Base-by-base conservation (phyloP, 2,329 filamentous ascomycete species). In the Diaporthe citrichinensis region DNA sequence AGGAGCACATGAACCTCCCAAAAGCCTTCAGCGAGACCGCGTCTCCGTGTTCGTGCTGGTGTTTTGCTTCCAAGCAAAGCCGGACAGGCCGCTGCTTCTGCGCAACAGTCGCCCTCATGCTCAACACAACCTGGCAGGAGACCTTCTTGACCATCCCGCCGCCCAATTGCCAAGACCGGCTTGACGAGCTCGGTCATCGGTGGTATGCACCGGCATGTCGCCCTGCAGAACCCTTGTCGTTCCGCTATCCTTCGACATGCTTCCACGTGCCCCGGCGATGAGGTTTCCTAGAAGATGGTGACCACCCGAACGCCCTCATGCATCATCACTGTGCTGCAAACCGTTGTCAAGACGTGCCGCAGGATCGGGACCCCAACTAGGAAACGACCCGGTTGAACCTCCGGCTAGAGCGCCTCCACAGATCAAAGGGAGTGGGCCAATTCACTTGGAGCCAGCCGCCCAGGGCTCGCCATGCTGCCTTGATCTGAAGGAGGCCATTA, bases 291-390 rank as follows among this genome's bases (percentile, higher is more conserved):
- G 49, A 62, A 65, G 46, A 44, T 34, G 49, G 25, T 46, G 28
- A 65, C 31, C 10, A 3, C 58, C 46, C 34, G 39, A 73, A 55
- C 31, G 65, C 34, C 31, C 20, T 25, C n/a, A 39, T 68, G 39
- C 15, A n/a, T 53, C 57, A 55, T 53, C 34, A 62, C 23, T 28
- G 23, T 65, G 49, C 49, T 65, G 71, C 71, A 73, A 53, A 51
- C 44, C 51, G 36, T 20, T 31, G 46, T 65, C 58, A 62, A 57
- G 46, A 36, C 44, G 36, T 46, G 23, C 36, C 51, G 61, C 31
- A 55, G 55, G 49, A 73, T n/a, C 34, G 12, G 46, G 15, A 57
- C 1, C 49, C 10, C 28, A 53, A 25, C 59, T 28, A 57, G 44
- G 58, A 44, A 57, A 34, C 46, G 36, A 53, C 61, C 71, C 20